Evolutionary conservation across 371 early-diverging fungal genomes (phyloP).

Genomic region (Mucor plumbeus): DNA sequence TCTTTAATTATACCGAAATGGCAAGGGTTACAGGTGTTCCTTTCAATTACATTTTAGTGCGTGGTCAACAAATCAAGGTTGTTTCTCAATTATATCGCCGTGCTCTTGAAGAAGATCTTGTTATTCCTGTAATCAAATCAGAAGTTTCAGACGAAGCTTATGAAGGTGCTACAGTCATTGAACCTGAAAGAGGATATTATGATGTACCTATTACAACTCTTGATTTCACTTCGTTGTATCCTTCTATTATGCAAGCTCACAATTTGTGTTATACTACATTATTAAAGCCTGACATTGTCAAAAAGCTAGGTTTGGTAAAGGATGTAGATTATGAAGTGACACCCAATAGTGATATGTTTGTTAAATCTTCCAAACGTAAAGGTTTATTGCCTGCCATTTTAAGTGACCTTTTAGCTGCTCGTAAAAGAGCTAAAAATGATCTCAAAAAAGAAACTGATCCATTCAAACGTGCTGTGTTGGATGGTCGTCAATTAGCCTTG

Average conservation of each 20-base stretch:
- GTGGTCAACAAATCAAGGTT: slow-evolving; percentile 99
- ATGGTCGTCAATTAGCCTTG: slow-evolving; percentile 98
- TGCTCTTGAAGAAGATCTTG: slow-evolving; percentile 82
- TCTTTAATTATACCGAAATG: slow-evolving; percentile 99
- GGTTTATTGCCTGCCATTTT: slow-evolving; percentile 97
- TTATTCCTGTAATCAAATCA: slow-evolving; percentile 91
- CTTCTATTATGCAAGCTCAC: slow-evolving; percentile 99
- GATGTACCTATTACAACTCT: slow-evolving; percentile 97
- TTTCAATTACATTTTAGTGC: slow-evolving; percentile 93
- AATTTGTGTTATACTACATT: slow-evolving; percentile 99
- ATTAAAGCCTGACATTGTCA: slow-evolving; percentile 63
- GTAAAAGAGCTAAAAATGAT: slow-evolving; percentile 96
- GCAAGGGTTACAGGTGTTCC: slow-evolving; percentile 98
- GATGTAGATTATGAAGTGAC: slow-evolving; percentile 89
- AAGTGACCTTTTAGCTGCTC: slow-evolving; percentile 89
- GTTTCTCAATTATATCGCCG: slow-evolving; percentile 96
- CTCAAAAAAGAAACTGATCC: slow-evolving; percentile 96
- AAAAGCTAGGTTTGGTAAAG: slow-evolving; percentile 68
- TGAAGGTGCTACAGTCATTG: slow-evolving; percentile 99
- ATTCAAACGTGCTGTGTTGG: slow-evolving; percentile 90
- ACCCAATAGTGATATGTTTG: slow-evolving; percentile 92
- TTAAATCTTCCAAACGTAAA: slow-evolving; percentile 71
- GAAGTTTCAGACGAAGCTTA: slow-evolving; percentile 90
- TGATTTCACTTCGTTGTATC: slow-evolving; percentile 99
- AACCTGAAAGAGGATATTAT: slow-evolving; percentile 97